Evolutionary conservation across 768 basidiomycete genomes (phyloP), one percentile per base, ranked within the genome.

Genomic region (Termitomyces sp.): DNA sequence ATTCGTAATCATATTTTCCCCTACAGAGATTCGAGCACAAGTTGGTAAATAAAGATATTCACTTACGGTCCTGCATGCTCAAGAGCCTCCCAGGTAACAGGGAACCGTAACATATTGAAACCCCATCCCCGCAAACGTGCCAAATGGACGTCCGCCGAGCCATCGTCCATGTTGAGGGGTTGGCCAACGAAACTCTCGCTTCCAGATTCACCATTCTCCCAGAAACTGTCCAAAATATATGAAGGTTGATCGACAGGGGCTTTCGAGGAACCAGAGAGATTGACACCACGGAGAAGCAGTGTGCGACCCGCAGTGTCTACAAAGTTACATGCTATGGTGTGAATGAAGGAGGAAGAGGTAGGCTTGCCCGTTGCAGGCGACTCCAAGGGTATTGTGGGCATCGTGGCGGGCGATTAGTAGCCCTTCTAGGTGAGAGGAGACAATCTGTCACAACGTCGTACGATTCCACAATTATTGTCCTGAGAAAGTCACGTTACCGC

Each of bases 31-130:
- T 20, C 51, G 11, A 55, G 45, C 48, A 45, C 46, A 68, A 60
- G 50, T 61, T 55, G 65, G 36, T 58, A 42, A 46, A 54, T 37
- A 51, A 37, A 66, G 47, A 34, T 48, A 17, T 25, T 46, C 0
- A 89, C 96, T 86, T 72, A 97, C 94, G 97, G 97, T 72, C 95
- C 96, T 60, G 83, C 87, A 71, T 94, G 94, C 73, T 98, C 97
- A 15, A 99, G 74, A 0, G 92, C 83, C 70, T 99, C 97, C 97
- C 97, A 99, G 1, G 92, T 88, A n/a, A 98, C 81, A 9, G 92
- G 82, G 74, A 87, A 86, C 76, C 93, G 78, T 17, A 98, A 75
- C 70, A 89, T 78, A 68, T 94, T 97, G 76, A 94, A 98, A 0
- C 97, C 97, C 96, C 96, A 99, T 0, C 89, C 90, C 62, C 83